phyloP scores from a whole-genome alignment of 805 yeast species.

The Candida nitratophila region DNA sequence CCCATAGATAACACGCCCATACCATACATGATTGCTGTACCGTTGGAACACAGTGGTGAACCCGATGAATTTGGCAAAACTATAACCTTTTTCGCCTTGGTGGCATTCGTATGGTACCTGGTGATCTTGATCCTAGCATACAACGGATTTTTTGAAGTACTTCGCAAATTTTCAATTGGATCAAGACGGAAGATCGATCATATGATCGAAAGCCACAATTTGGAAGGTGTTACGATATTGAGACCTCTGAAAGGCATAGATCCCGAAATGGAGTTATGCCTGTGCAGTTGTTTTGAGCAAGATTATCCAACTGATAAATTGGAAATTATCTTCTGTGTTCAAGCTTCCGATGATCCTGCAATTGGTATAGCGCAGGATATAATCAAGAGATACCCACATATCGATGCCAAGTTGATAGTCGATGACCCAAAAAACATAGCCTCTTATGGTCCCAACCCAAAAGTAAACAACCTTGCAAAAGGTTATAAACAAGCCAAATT shows the following conservation, averaged over 20 bases:
- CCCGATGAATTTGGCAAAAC: too few relatives aligned
- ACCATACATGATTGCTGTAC: too few relatives aligned
- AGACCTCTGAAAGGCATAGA: conserved; percentile 84
- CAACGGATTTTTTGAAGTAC: conserved; percentile 23
- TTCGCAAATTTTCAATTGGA: conserved; percentile 13
- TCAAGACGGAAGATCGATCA: conserved; percentile 8
- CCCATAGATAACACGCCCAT: too few relatives aligned
- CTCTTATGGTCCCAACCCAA: conserved; percentile 80
- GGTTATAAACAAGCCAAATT: conserved; percentile 63
- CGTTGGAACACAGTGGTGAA: too few relatives aligned
- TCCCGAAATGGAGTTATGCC: conserved; percentile 61
- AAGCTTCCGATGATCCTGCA: conserved; percentile 55
- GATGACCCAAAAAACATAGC: conserved; percentile 33
- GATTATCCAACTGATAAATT: conserved; percentile 51
- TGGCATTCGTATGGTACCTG: conserved; percentile 19
- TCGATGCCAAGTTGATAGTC: conserved; percentile 53
- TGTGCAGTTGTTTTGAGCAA: conserved; percentile 63
- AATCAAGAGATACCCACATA: conserved; percentile 43
- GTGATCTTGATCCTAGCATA: conserved; percentile 20
- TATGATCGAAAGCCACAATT: conserved; percentile 25
- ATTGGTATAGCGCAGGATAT: conserved; percentile 47
- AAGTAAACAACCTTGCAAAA: conserved; percentile 78
- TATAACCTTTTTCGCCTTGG: too few relatives aligned
- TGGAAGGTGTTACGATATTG: conserved; percentile 67
- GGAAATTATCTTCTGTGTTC: conserved; percentile 75